Conservation (phyloP, 2,329 filamentous ascomycete genomes). For the Fusarium tjaetaba region DNA sequence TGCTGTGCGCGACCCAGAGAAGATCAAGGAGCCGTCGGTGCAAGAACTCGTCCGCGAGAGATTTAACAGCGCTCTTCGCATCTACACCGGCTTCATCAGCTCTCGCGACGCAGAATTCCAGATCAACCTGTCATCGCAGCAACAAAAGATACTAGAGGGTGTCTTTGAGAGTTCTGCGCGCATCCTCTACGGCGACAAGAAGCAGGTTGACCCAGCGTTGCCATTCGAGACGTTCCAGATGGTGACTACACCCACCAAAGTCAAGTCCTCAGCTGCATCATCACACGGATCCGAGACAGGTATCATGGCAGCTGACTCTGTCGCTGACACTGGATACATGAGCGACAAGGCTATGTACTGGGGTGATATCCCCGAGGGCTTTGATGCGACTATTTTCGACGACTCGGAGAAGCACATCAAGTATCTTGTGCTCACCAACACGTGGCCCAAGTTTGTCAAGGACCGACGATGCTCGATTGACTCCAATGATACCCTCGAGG, state of each 20-base stretch:
- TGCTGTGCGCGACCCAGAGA: constrained; percentile 37
- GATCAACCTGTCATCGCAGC: constrained; percentile 70
- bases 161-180: constrained; percentile 66
- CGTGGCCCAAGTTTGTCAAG: constrained; percentile 70
- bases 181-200: constrained; percentile 54
- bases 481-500: constrained; percentile 38
- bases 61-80: constrained; percentile 67
- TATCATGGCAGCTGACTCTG: constrained; percentile 29
- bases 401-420: constrained; percentile 69
- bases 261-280: constrained; percentile 32
- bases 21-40: constrained; percentile 31
- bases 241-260: constrained; percentile 26
- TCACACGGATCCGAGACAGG: constrained; percentile 38
- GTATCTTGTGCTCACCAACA: constrained; percentile 75
- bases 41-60: constrained; percentile 56
- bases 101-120: constrained; percentile 66
- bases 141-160: constrained; percentile 63
- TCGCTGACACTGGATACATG: constrained; percentile 23
- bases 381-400: constrained; percentile 67
- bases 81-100: constrained; percentile 42
- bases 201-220: constrained; percentile 53
- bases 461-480: constrained; percentile 51
- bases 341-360: constrained; percentile 47
- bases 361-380: constrained; percentile 61
- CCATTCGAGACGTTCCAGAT: constrained; percentile 54